These are phyloP conservation scores for Manihot esculenta DNA, from an alignment of 441 rosid genomes.

Conservation along the genomic window DNA sequence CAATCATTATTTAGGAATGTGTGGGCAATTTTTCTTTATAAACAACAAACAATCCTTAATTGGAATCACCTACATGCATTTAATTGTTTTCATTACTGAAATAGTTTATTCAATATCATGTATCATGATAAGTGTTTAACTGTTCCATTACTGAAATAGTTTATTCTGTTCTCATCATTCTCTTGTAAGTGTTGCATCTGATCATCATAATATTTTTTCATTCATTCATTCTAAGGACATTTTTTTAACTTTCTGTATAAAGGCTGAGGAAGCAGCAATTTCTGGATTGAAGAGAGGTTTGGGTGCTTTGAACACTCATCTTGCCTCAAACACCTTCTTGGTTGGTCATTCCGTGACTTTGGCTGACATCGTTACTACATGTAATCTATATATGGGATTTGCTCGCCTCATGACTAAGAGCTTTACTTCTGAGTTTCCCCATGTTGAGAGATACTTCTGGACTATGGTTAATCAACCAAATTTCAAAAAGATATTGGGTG, in stretches of 20 bases:
- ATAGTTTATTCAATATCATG: not conserved
- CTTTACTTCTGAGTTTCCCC: conserved; percentile 83
- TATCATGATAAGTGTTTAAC: not conserved
- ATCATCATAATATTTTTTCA: not conserved
- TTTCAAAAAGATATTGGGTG: conserved; percentile 76
- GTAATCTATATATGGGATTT: conserved; percentile 70
- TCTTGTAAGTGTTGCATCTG: not conserved
- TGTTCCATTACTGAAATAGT: not conserved
- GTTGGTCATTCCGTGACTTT: conserved; percentile 81
- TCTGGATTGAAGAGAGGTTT: conserved; percentile 75
- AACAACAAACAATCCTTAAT: too few relatives aligned
- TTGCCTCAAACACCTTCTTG: conserved; percentile 72
- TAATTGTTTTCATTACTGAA: not conserved
- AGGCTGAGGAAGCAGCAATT: conserved; percentile 83
- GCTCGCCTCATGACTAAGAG: conserved; percentile 54
- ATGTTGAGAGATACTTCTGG: conserved; percentile 98
- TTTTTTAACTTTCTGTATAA: not conserved
- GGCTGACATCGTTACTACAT: conserved; percentile 73
- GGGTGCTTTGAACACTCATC: conserved; percentile 65
- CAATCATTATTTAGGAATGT: too few relatives aligned
- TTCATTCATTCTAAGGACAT: not conserved
- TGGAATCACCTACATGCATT: not conserved
- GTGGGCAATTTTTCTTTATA: too few relatives aligned
- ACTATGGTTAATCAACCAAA: conserved; percentile 91
- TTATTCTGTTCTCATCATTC: not conserved